Base-by-base conservation (phyloP, 2,329 filamentous ascomycete genomes). In the Pleurostoma richardsiae region DNA sequence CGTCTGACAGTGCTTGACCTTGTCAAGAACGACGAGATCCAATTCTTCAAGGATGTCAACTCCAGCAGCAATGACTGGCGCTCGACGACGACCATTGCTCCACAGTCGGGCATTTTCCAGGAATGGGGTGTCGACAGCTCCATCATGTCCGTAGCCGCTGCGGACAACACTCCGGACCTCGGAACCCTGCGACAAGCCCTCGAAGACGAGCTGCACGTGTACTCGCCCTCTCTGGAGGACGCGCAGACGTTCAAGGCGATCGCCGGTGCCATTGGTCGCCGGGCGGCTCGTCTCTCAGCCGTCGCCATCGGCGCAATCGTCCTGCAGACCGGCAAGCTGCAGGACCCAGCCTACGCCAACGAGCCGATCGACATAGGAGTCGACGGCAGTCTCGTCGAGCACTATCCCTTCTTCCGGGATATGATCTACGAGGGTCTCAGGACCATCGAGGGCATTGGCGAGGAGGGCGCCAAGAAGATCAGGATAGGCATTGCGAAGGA, bases 401-500 rank as follows among this genome's bases (percentile, higher is more conserved):
- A 95, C 70, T 97, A 97, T 67, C 94, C 94, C 6, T 85, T 84
- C 60, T 99, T 96, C 70, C 84, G 94, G 54, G 85, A 87, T 47
- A 87, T 94, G 73, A 86, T 97, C 52, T 81, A 91, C 52, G 88
- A 95, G 61, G 88, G 88, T 5, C 74, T 97, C 49, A 73, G 83
- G 43, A 82, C 81, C 47, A 82, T 96, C 45, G 79, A 89, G 11
- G 82, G 86, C 51, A 87, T 97, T 57, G 92, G 92, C 4, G 70
- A 75, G 41, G 73, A 79, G 48, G 90, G 91, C 8, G 90, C 95
- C 54, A 86, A 88, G 70, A 88, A 84, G 68, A 88, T 99, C 54
- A 80, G 90, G 48, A 96, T 99, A 59, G 94, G 92, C 27, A 94
- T 97, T 60, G 94, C 94, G 52, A 96, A 96, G 76, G 94, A 99